These are phyloP conservation scores for Patellaria atrata DNA, from an alignment of 495 filamentous ascomycete species.

Conservation along the genomic window DNA sequence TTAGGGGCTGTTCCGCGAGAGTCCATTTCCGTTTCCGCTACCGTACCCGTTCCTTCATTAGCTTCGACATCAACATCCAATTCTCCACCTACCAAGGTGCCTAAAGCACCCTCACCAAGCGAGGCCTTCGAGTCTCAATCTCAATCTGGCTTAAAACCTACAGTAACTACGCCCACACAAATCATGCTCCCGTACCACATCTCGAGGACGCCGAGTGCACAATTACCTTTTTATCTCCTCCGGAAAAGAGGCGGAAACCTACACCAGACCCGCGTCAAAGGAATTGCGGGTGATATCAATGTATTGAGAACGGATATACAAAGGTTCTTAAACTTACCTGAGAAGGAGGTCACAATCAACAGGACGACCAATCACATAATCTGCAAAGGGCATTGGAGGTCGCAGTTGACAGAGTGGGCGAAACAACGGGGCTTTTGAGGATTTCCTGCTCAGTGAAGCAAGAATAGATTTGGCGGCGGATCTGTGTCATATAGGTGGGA, in stretches of 20 bases:
- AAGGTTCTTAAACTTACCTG: conserved; percentile 19
- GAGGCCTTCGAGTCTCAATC: conserved; percentile 1
- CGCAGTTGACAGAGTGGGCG: conserved; percentile 14
- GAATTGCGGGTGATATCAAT: conserved; percentile 49
- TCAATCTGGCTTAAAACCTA: conserved; percentile 10
- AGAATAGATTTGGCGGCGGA: background rate
- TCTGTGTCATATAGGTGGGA: background rate
- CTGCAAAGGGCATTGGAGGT: conserved; percentile 19
- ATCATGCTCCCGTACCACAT: conserved; percentile 49
- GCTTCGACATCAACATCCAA: background rate
- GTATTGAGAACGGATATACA: conserved; percentile 26
- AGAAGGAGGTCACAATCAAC: conserved; percentile 26
- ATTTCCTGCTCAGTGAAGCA: too few relatives aligned
- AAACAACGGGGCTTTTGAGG: conserved; percentile 18
- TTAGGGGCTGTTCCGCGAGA: conserved; percentile 3
- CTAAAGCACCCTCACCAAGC: background rate
- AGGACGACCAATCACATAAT: conserved; percentile 26
- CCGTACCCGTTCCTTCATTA: background rate
- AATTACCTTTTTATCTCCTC: conserved; percentile 66
- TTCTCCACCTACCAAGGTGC: background rate
- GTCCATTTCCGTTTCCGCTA: conserved; percentile 5
- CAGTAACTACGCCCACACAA: conserved; percentile 23
- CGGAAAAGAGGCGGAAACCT: conserved; percentile 64
- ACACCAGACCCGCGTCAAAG: conserved; percentile 60
- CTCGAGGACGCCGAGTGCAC: conserved; percentile 50